Base-by-base conservation (phyloP, 441 rosid genomes). In the Populus hybrid region DNA sequence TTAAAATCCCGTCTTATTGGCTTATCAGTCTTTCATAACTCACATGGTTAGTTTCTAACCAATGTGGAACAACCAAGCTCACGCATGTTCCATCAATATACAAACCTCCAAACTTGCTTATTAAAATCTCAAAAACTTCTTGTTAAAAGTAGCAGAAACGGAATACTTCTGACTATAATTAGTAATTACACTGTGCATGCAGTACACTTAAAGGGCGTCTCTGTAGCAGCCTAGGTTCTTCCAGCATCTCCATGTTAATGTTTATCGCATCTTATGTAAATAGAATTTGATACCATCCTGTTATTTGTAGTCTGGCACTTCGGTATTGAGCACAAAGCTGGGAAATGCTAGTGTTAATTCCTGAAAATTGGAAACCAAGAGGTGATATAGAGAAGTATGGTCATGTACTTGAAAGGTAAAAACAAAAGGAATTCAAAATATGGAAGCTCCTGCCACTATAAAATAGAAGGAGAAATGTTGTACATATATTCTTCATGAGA, bases 261-360 rank as follows among this genome's bases (percentile, higher is more conserved):
- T 29, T 72, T 0, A 64, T 6, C 12, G 77, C 78, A 28, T 69
- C 74, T 42, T 26, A 14, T 2, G 12, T 45, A 50, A 67, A 61
- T 64, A 64, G 63, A 74, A 78, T 9, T 38, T 0, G 68, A 80
- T 42, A 33, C 38, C 21, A 16, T 21, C 11, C 45, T 23, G 33
- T 68, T 23, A 26, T 61, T 59, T 16, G 74, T 77, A 85, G 76
- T 86, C 89, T 61, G 12, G 76, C 63, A 80, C 89, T 65, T 76
- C 82, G 14, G 78, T 78, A 81, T 72, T 69, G 80, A 90, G 73
- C 73, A 87, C 84, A 77, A 90, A 90, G 75, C 92, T 89, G 28
- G 92, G 94, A 80, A 90, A 90, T 53, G 76, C 21, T 35, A 86
- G 18, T 3, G 90, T 87, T 77, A 90, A 14, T 77, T 90, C 94